phyloP scores from a whole-genome alignment of 257 asterid genomes.

The Solanum clarkiae region DNA sequence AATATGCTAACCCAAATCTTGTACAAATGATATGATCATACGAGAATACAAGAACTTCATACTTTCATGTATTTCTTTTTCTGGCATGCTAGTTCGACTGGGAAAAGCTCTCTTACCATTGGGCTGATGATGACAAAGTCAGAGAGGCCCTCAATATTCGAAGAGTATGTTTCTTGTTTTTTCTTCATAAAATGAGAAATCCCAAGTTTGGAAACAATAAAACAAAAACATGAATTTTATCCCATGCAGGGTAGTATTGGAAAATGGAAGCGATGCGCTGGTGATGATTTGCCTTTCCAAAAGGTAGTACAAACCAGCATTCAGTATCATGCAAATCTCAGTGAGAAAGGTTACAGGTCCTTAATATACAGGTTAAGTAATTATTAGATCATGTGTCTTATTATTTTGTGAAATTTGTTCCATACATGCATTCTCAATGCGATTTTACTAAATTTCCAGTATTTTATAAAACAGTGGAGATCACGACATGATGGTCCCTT shows the following conservation, averaged over 20 bases:
- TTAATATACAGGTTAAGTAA: constrained; percentile 17
- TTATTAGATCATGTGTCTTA: not conserved
- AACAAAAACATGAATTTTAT: not conserved
- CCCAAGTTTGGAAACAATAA: not conserved
- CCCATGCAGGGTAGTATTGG: not conserved
- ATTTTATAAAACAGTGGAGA: constrained; percentile 11
- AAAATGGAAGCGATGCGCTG: not conserved
- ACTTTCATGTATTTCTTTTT: not conserved
- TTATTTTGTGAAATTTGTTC: not conserved
- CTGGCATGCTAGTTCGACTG: not conserved
- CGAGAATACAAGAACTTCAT: not conserved
- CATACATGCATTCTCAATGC: not conserved
- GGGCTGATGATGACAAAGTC: not conserved
- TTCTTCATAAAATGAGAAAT: not conserved
- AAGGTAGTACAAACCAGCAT: not conserved
- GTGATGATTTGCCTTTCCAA: not conserved
- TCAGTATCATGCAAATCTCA: not conserved
- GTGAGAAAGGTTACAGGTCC: constrained; percentile 14
- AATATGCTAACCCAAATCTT: not conserved
- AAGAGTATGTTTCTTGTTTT: not conserved
- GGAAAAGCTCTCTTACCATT: not conserved
- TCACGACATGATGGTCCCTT: constrained; percentile 1
- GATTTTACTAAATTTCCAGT: not conserved
- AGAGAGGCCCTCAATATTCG: constrained; percentile 3
- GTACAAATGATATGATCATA: too few relatives aligned